These are phyloP conservation scores for Botrytis porri DNA, from an alignment of 2,329 filamentous ascomycete species.

Conservation along the genomic window DNA sequence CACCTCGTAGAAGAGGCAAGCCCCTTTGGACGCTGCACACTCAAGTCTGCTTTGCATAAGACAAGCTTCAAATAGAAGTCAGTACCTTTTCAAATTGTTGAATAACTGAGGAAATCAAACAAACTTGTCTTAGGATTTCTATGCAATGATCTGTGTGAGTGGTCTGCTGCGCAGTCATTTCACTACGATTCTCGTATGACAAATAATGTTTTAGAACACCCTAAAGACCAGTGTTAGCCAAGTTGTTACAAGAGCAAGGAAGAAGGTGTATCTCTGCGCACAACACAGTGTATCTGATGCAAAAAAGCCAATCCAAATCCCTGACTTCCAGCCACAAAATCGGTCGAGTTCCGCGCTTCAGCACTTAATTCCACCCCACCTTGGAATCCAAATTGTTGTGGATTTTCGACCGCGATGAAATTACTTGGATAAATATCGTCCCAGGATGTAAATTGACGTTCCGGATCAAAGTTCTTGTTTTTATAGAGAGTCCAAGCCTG, in stretches of 20 bases:
- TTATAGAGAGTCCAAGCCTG: not conserved
- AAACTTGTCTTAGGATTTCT: not conserved
- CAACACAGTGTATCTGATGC: not conserved
- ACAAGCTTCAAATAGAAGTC: not conserved
- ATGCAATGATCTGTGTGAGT: not conserved
- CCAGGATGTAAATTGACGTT: not conserved
- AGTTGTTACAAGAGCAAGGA: not conserved
- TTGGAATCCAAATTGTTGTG: not conserved
- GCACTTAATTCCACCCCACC: not conserved
- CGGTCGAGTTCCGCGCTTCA: not conserved
- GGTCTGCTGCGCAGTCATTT: not conserved
- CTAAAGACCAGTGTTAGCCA: not conserved
- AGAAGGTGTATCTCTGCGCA: too few relatives aligned
- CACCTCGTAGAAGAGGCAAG: not conserved
- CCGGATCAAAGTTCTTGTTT: not conserved
- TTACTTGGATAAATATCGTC: not conserved
- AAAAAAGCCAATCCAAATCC: not conserved
- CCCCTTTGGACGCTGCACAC: not conserved
- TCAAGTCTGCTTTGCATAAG: not conserved
- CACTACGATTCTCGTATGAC: not conserved
- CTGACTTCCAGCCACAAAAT: not conserved
- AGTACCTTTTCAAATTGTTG: not conserved
- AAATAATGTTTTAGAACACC: not conserved
- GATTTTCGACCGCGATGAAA: not conserved
- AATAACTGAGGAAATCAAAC: not conserved